Evolutionary conservation across 768 basidiomycete species (phyloP), one percentile per base, ranked within the genome.

Genomic region (Lepiota venenata): DNA sequence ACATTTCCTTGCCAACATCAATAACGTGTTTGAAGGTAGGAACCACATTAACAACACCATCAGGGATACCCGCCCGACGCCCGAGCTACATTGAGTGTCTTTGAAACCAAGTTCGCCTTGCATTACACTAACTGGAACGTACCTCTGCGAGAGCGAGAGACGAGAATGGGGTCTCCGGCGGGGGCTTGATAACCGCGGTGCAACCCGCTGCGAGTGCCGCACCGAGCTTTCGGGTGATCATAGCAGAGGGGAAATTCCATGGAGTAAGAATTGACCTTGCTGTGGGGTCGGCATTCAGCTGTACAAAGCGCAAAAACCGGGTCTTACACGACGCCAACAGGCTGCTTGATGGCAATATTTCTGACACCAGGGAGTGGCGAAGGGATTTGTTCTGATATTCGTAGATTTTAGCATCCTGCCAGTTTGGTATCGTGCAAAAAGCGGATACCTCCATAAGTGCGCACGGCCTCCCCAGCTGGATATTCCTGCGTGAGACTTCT

Each of bases 151-250:
- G 76, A 4, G 96, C 97, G 10, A 98, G 80, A 8, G 86, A 84
- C 27, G 92, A 93, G 72, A 92, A 97, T 1, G 97, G 97, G 0
- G 97, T 93, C 70, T 99, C 97, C 0, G 93, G 82, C 0, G 97
- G 87, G 1, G 95, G 95, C 63, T 98, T 98, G 68, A 98, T 85
- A 44, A 99, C 94, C 0, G 86, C 80, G 0, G 96, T 97, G 66
- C 96, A 98, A n/a, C 97, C 97, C 14, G 93, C 93, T 1, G 95
- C 96, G 14, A 98, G 80, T 20, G 91, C 93, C 25, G 92, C 83
- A 22, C 84, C 91, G 14, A 93, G 73, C 69, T 95, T 95, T n/a
- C 93, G 86, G 0, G 89, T 88, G 18, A 93, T 89, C 92, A 95
- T 95, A 0, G 93, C 91, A 21, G 89, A 92, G 2, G 95, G 95